Percentiles rank a stretch among this genome's conserved stretches.
Evolutionary conservation across 805 yeast species (phyloP).

Genomic region (Henningerozyma blattae): DNA sequence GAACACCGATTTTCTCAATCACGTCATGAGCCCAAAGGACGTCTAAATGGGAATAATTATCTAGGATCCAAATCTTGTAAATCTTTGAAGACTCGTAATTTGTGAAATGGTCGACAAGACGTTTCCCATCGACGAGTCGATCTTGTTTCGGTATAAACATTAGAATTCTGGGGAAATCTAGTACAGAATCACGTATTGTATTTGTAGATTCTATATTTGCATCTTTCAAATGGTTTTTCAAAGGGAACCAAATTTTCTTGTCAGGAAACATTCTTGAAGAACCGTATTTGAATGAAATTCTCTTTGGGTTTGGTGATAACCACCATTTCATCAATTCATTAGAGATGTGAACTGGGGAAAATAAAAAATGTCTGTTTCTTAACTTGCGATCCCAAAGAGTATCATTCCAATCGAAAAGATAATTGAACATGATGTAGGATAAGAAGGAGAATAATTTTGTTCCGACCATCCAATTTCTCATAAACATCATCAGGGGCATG

Average conservation of each 20-base stretch:
- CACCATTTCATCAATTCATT: conserved; percentile 87
- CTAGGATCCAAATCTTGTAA: conserved; percentile 29
- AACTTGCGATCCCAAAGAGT: conserved; percentile 56
- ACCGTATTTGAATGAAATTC: conserved; percentile 31
- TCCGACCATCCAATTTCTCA: conserved; percentile 40
- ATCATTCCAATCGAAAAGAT: conserved; percentile 80
- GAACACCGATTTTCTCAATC: conserved; percentile 47
- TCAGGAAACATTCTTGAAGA: conserved; percentile 37
- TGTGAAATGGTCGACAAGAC: conserved; percentile 52
- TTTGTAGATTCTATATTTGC: background rate
- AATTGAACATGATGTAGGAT: conserved; percentile 78
- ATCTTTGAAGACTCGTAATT: conserved; percentile 34
- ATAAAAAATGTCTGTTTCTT: conserved; percentile 65
- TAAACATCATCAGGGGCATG: conserved; percentile 57
- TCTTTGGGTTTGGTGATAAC: conserved; percentile 38
- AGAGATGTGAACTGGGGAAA: conserved; percentile 77
- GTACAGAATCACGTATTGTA: conserved; percentile 1
- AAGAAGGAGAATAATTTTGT: conserved; percentile 45
- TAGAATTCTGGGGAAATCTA: conserved; percentile 44
- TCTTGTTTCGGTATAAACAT: conserved; percentile 66
- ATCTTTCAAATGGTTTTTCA: conserved; percentile 1
- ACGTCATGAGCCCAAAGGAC: conserved; percentile 89
- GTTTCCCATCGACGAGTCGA: conserved; percentile 64
- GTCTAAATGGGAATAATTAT: conserved; percentile 74
- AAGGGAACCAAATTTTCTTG: conserved; percentile 42